Evolutionary conservation across 1,139 yeast species (phyloP).

Genomic region (Zygoascus hellenicus): DNA sequence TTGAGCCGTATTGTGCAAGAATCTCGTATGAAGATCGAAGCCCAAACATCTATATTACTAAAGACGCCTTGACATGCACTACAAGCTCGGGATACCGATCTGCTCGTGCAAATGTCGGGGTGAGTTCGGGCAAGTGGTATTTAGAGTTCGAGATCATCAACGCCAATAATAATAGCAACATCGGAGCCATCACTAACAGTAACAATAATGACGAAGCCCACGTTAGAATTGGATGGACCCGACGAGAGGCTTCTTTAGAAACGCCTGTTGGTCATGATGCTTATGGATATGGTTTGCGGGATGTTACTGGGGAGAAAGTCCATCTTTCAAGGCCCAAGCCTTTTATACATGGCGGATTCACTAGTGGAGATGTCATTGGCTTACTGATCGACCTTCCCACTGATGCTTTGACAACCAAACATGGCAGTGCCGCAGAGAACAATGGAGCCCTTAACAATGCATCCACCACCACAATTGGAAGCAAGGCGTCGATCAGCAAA

Average conservation of each 20-base stretch:
- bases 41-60: constrained; percentile 48
- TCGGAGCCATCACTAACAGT: constrained; percentile 16
- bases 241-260: constrained; percentile 84
- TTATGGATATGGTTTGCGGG: constrained; percentile 87
- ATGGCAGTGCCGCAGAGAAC: background rate
- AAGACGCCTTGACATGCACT: constrained; percentile 42
- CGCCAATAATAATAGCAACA: constrained; percentile 29
- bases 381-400: constrained; percentile 66
- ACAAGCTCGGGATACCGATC: constrained; percentile 76
- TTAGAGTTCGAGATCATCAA: constrained; percentile 61
- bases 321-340: constrained; percentile 65
- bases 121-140: constrained; percentile 75
- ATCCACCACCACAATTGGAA: background rate
- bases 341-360: constrained; percentile 51
- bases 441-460: background rate
- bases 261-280: constrained; percentile 97
- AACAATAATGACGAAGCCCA: constrained; percentile 37
- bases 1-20: constrained; percentile 59
- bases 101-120: constrained; percentile 65
- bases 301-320: constrained; percentile 69
- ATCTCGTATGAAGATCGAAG: constrained; percentile 71
- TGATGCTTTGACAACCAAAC: background rate
- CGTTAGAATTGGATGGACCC: constrained; percentile 73
- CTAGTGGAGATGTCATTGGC: constrained; percentile 79
- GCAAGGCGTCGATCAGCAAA: background rate